These are phyloP conservation scores for Tetrahymena thermophila DNA, from an alignment of 73 alveolate species.

Conservation along the genomic window DNA sequence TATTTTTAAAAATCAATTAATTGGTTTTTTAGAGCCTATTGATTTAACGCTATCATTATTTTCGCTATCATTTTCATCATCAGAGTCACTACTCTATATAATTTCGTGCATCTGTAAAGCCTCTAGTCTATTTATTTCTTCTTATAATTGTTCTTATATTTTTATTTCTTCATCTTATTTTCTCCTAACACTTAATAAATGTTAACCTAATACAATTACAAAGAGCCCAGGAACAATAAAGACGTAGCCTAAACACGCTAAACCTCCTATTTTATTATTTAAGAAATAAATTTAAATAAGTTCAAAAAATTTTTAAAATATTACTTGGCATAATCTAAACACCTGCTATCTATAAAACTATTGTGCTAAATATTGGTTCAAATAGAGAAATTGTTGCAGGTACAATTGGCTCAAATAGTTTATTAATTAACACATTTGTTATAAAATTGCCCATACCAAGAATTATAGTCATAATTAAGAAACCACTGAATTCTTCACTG, in stretches of 20 bases:
- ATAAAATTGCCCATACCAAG: slow-evolving; percentile 23
- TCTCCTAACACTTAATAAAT: neutral
- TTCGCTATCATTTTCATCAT: neutral
- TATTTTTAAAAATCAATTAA: no score
- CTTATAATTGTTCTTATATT: neutral
- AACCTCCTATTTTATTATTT: neutral
- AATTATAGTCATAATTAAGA: slow-evolving; percentile 5
- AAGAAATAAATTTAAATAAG: neutral
- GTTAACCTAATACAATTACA: neutral
- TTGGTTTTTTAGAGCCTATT: neutral
- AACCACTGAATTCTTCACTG: slow-evolving; percentile 19
- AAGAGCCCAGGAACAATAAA: neutral
- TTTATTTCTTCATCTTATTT: neutral
- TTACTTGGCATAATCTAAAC: slow-evolving; percentile 2
- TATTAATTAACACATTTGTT: slow-evolving; percentile 12
- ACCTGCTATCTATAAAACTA: neutral
- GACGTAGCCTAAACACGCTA: neutral
- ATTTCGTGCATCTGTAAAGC: neutral
- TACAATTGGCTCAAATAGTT: slow-evolving; percentile 27
- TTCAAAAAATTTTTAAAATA: neutral
- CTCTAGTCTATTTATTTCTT: neutral
- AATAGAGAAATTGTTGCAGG: slow-evolving; percentile 32
- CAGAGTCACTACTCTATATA: neutral
- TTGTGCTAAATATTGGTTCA: slow-evolving; percentile 26
- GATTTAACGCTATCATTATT: neutral